Conservation (phyloP, 2,329 filamentous ascomycete species). For the Chaetomium strumarium region DNA sequence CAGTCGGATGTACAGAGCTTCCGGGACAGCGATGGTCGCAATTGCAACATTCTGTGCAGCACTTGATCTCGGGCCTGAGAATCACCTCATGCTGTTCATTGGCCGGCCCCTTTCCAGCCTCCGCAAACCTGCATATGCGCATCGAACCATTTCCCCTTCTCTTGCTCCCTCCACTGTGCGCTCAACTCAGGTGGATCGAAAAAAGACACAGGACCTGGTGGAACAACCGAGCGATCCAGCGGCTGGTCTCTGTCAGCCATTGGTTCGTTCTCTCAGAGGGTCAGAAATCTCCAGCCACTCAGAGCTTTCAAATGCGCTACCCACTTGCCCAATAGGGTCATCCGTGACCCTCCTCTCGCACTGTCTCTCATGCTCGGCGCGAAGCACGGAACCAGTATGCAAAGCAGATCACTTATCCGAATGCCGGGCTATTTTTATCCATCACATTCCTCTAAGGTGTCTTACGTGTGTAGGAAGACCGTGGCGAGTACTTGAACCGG, state of each 20-base stretch:
- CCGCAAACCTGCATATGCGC: constrained; percentile 16
- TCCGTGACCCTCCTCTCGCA: neutral
- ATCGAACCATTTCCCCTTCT: constrained; percentile 9
- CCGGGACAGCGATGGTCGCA: neutral
- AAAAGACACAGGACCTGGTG: neutral
- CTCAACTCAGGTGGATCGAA: neutral
- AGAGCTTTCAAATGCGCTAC: neutral
- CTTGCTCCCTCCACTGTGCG: no score
- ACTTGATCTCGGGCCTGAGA: neutral
- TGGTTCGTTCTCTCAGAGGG: neutral
- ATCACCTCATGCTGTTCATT: neutral
- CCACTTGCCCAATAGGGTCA: neutral
- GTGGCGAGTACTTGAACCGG: no score
- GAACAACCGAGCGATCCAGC: constrained; percentile 1
- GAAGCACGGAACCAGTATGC: neutral
- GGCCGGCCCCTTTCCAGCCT: constrained; percentile 13
- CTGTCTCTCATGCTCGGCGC: neutral
- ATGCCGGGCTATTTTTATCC: constrained; percentile 3
- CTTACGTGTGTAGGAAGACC: no score
- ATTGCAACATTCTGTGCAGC: neutral
- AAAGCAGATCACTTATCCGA: neutral
- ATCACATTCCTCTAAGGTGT: neutral
- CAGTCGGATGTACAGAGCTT: no score
- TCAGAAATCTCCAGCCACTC: constrained; percentile 1
- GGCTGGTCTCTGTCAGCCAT: constrained; percentile 7